Evolutionary conservation across 495 filamentous ascomycete genomes (phyloP).

Genomic region (Pseudotulostoma volvatum): DNA sequence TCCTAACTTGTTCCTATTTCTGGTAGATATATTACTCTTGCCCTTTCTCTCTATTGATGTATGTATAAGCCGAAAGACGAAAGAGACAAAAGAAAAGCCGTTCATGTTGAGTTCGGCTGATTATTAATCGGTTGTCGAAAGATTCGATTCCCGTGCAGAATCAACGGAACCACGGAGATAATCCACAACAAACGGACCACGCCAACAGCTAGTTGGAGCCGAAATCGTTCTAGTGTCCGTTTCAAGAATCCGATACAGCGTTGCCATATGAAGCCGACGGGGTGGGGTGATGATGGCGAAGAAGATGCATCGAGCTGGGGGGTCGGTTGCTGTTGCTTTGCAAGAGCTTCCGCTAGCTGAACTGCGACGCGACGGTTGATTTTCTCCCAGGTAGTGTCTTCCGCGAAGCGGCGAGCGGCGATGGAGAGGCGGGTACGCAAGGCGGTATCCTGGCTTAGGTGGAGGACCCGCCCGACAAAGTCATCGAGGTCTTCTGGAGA

Average conservation of each 20-base stretch:
- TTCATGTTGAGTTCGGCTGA: no score
- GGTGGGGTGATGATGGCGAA: no score
- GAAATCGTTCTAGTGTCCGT: no score
- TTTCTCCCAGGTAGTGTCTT: conserved; percentile 46
- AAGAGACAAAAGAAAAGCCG: no score
- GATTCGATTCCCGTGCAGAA: conserved; percentile 19
- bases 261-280: no score
- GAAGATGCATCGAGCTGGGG: no score
- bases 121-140: no score
- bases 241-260: no score
- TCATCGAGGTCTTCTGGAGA: conserved; percentile 34
- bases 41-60: no score
- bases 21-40: no score
- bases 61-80: no score
- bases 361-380: conserved; percentile 45
- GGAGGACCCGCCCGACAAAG: conserved; percentile 31
- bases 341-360: conserved; percentile 36
- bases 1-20: no score
- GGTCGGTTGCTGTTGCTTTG: conserved; percentile 13
- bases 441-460: conserved; percentile 21
- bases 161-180: conserved; percentile 21
- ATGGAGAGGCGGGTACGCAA: conserved; percentile 22
- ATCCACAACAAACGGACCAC: conserved; percentile 21
- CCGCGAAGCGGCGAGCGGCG: conserved; percentile 32
- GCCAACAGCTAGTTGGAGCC: conserved; percentile 13